Evolutionary conservation across 768 basidiomycete species (phyloP).

Genomic region (Lanmaoa pseudosensibilis): DNA sequence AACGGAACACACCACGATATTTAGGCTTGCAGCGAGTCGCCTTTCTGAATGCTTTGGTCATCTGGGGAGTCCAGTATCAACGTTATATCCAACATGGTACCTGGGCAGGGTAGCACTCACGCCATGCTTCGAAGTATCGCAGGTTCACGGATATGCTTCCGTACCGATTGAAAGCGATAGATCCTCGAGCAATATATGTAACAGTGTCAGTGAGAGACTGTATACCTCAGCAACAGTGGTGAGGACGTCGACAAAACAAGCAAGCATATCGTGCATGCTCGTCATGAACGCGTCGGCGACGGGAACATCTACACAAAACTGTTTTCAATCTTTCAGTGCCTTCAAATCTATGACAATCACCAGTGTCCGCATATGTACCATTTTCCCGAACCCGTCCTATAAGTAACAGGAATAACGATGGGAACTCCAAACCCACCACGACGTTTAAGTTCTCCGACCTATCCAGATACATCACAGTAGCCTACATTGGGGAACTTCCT

Average conservation of each 20-base stretch:
- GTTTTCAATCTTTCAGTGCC: background rate
- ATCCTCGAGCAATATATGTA: constrained; percentile 71
- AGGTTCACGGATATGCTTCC: constrained; percentile 86
- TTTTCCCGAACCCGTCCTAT: background rate
- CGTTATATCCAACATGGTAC: background rate
- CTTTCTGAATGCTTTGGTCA: background rate
- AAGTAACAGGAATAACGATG: background rate
- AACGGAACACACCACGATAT: background rate
- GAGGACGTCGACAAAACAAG: constrained; percentile 70
- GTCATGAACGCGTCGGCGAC: constrained; percentile 42
- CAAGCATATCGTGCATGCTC: constrained; percentile 50
- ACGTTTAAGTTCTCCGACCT: background rate
- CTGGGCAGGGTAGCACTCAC: constrained; percentile 43
- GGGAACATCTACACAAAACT: background rate
- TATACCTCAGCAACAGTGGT: constrained; percentile 66
- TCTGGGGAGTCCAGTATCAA: background rate
- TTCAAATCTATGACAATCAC: background rate
- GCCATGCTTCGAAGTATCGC: constrained; percentile 80
- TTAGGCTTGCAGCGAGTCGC: background rate
- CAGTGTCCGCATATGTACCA: background rate
- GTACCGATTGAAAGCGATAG: constrained; percentile 90
- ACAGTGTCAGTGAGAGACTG: constrained; percentile 61
- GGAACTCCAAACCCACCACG: background rate
- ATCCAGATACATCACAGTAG: background rate
- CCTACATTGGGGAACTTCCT: background rate